Evolutionary conservation across 257 asterid species (phyloP).

Genomic region (Solanum neorickii): DNA sequence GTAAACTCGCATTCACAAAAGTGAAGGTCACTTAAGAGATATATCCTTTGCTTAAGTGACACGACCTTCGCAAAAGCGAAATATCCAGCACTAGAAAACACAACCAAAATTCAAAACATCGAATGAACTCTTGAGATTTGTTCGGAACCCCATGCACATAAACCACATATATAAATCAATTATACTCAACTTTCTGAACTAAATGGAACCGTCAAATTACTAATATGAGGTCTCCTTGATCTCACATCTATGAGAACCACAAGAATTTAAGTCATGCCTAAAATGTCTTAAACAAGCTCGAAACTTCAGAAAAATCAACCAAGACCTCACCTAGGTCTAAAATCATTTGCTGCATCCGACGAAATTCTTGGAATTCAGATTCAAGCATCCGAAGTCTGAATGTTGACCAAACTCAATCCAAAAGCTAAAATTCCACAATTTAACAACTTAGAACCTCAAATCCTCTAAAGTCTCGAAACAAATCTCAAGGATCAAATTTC

Average conservation of each 20-base stretch:
- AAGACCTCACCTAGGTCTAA: background rate
- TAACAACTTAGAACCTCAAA: background rate
- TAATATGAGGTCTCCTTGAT: background rate
- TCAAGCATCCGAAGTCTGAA: background rate
- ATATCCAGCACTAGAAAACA: background rate
- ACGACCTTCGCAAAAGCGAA: background rate
- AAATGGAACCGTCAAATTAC: background rate
- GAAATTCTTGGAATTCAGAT: accelerated
- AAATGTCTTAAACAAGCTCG: background rate
- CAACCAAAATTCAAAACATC: background rate
- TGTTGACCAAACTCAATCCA: background rate
- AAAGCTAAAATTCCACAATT: background rate
- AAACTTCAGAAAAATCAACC: background rate
- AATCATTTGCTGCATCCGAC: background rate
- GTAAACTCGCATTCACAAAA: background rate
- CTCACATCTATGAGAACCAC: background rate
- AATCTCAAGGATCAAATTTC: too few species aligned
- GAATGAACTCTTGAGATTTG: background rate
- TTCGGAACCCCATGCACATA: background rate
- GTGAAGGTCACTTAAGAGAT: background rate
- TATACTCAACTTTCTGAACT: background rate
- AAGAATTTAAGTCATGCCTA: background rate
- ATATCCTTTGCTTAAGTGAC: background rate
- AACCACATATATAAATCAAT: too few species aligned
- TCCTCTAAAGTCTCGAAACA: background rate